A percentile compares a stretch with the other conserved stretches of the same genome.
These are phyloP conservation scores for Schoenoplectus triqueter DNA, from an alignment of 202 grass and related monocot species.

Conservation along the genomic window DNA sequence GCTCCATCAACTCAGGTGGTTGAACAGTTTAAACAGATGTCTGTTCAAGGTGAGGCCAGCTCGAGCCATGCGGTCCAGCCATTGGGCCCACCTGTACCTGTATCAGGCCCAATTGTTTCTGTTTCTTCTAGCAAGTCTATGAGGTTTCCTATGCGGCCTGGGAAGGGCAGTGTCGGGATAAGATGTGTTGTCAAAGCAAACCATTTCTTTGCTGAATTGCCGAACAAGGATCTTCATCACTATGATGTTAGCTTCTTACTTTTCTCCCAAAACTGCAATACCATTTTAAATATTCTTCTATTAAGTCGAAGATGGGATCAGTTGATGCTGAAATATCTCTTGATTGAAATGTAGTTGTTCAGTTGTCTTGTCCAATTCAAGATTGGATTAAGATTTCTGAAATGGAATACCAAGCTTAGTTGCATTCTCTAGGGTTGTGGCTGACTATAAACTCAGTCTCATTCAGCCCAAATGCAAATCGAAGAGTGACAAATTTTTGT, in stretches of 20 bases:
- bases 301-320: neutral
- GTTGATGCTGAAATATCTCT: slow-evolving; percentile 1
- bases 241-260: slow-evolving; percentile 65
- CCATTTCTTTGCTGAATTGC: slow-evolving; percentile 76
- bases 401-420: neutral
- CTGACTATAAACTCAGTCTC: neutral
- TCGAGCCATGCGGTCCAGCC: slow-evolving; percentile 44
- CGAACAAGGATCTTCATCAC: slow-evolving; percentile 79
- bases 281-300: slow-evolving; percentile 5
- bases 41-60: slow-evolving; percentile 49
- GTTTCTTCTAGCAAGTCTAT: slow-evolving; percentile 47
- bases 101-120: slow-evolving; percentile 20
- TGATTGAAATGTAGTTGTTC: neutral
- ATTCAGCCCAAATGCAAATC: neutral
- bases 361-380: neutral
- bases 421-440: neutral
- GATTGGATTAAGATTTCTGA: neutral
- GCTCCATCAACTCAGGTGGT: slow-evolving; percentile 33
- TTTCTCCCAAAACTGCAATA: neutral
- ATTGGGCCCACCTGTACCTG: slow-evolving; percentile 31
- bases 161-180: slow-evolving; percentile 62
- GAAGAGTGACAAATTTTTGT: neutral
- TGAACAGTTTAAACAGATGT: slow-evolving; percentile 49
- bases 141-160: slow-evolving; percentile 66
- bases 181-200: slow-evolving; percentile 83